Base-by-base conservation (phyloP, 129 eudicot species). In the Artemisia tridentata region DNA sequence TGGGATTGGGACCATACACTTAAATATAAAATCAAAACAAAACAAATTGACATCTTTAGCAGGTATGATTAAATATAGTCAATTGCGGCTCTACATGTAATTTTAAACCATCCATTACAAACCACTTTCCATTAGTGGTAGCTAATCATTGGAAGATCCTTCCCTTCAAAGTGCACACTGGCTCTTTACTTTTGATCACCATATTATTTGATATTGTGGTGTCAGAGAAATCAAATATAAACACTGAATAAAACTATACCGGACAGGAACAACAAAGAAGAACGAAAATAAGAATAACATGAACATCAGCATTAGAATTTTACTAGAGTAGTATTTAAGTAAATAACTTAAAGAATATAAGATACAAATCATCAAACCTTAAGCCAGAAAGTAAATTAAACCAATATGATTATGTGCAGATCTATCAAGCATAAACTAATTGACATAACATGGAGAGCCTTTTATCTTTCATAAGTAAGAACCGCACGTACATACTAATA, bases 11-110 rank as follows among this genome's bases (percentile, higher is more conserved):
- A 55, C 84, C 78, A 41, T 5, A 19, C 43, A 52, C 16, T 41
- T 60, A 4, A 23, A 57, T 34, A 38, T 13, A 59, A 51, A 65
- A 63, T 29, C 17, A 53, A 23, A 70, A 63, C 7, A 38, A 38
- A 19, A 54, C 53, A 64, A 53, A 60, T 71, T 21, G 63, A 68
- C 58, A 79, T 52, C 76, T 43, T 75, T 58, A 23, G 57, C 80
- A 16, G 29, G 60, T 29, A n/a, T 73, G 73, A 51, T 69, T 20
- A 60, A 70, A 55, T 75, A 65, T 68, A 53, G 82, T 80, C 82
- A 75, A 84, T 76, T 81, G 79, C 79, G 80, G 85, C 82, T 81
- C 65, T 65, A 34, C 66, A 72, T 72, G 65, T 63, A 34, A 31
- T 16, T 63, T 20, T 68, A 47, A 80, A 73, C 80, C 87, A 80